Evolutionary conservation across 73 alveolate genomes (phyloP), one percentile per base, ranked within the genome.

Genomic region (Tetrahymena elliotti): DNA sequence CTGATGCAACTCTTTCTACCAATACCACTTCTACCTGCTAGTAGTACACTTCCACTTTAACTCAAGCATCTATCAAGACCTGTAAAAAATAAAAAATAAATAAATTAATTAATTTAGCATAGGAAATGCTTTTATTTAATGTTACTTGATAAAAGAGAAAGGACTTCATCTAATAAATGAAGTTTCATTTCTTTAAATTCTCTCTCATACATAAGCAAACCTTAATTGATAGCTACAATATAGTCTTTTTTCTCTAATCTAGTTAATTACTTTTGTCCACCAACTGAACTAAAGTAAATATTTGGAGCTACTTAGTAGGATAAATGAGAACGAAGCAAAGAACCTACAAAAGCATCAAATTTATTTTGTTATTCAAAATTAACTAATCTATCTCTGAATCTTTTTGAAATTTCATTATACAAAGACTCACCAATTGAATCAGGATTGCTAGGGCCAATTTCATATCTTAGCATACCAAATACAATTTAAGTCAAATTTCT

Each of bases 1-100:
- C 97, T 96, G 35, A 98, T 88, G 84, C 98, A 92, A 38, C 97
- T 98, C 96, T 99, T 98, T 97, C 99, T 97, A n/a, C 99, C 99
- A 12, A 99, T 98, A 27, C 99, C 99, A 83, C 99, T 96, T 38
- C 99, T 95, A 40, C 99, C 99, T 5, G 99, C 99, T 95, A 99
- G 95, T 94, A 99, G 96, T 68, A 99, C 95, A 94, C 98, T 95
- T 84, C 98, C 98, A 18, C 98, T 98, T 94, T 96, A 96, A 82
- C 94, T 33, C 88, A 52, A 35, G 12, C 38, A 12, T 24, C 83
- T 84, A 37, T 38, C 94, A 84, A 37, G 68, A 37, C 88, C 88
- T 68, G 31, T 68, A 22, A 53, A 53, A 53, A 53, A 22, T 7
- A 18, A 6, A 4, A 18, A 18, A 18, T 27, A 68, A 22, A 7